Evolutionary conservation across 2,329 filamentous ascomycete genomes (phyloP).

Genomic region (Calonectria multiphialidica): DNA sequence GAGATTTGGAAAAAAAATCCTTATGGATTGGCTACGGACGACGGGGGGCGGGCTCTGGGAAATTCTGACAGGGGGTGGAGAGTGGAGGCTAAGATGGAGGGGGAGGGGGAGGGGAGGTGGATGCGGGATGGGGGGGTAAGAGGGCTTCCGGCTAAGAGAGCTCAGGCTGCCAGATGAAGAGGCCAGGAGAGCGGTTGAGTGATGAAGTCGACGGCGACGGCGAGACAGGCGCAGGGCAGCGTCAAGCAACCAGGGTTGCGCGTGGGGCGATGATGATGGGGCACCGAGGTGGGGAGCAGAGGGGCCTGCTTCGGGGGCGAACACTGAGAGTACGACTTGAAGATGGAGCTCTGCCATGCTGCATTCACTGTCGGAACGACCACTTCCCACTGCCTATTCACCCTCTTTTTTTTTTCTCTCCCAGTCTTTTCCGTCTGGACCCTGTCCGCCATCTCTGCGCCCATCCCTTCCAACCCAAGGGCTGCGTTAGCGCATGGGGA

Average conservation of each 20-base stretch:
- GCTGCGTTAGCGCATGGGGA: conserved; percentile 31
- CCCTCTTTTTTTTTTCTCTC: conserved; percentile 1
- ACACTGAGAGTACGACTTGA: conserved; percentile 10
- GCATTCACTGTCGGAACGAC: conserved; percentile 1
- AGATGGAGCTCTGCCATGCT: background rate
- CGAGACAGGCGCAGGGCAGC: conserved; percentile 21
- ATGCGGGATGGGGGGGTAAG: conserved; percentile 26
- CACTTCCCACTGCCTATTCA: background rate
- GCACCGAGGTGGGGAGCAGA: conserved; percentile 15
- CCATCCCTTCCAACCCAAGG: conserved; percentile 11
- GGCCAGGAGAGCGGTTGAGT: conserved; percentile 6
- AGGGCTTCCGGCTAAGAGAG: conserved; percentile 34
- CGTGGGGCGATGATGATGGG: conserved; percentile 24
- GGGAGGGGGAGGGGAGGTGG: conserved; percentile 27
- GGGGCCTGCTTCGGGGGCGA: conserved; percentile 19
- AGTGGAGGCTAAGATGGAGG: conserved; percentile 24
- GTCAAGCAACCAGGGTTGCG: conserved; percentile 15
- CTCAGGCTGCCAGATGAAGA: conserved; percentile 9
- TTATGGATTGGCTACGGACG: conserved; percentile 42
- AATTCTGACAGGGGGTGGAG: conserved; percentile 25
- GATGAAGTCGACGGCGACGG: conserved; percentile 22
- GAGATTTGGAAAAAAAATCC: conserved; percentile 37
- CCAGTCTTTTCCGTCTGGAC: background rate
- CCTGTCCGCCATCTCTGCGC: conserved; percentile 2
- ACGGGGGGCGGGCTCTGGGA: conserved; percentile 22